Base-by-base conservation (phyloP, 106 monocot genomes). In the Phalaenopsis aphrodite region DNA sequence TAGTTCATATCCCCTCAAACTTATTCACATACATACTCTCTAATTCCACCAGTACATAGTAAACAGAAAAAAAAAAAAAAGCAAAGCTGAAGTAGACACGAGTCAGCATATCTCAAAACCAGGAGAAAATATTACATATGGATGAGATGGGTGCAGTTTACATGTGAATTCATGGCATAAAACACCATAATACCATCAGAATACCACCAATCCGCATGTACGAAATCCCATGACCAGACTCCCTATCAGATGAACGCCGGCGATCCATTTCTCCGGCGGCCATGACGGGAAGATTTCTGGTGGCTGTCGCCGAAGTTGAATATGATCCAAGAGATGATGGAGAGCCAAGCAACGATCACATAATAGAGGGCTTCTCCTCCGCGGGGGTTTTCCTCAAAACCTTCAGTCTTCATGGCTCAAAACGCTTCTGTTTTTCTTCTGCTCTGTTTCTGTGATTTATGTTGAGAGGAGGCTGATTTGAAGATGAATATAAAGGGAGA, bases 341-440 rank as follows among this genome's bases (percentile, higher is more conserved):
- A 83, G 37, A 86, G 77, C 77, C 83, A 86, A 3, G 78, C 30
- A 46, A 86, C 72, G 42, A 86, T 61, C 14, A 80, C 65, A 21
- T 79, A 83, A 75, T 86, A 86, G 23, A 83, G 0, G 41, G 80
- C 76, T 64, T 83, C 86, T 1, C 86, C 86, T 76, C 79, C 79
- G 4, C 41, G 45, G 3, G 79, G 75, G 41, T 42, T 80, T 23
- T 49, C 52, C 67, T 24, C 71, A 5, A 23, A 71, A 15, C 69
- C 80, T 80, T 80, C 80, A 16, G 71, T 72, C 15, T 80, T 49
- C 80, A 80, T 80, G 69, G 69, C 69, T 69, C 69, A 15, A 0
- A 0, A 24, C 9, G 24, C 24, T 65, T 65, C 64, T 16, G 14
- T 0, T 14, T 30, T 39, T 38, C 39, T 39, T 12, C 68, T 69